Evolutionary conservation across 2,329 filamentous ascomycete genomes (phyloP).

Genomic region (Colletotrichum agaves): DNA sequence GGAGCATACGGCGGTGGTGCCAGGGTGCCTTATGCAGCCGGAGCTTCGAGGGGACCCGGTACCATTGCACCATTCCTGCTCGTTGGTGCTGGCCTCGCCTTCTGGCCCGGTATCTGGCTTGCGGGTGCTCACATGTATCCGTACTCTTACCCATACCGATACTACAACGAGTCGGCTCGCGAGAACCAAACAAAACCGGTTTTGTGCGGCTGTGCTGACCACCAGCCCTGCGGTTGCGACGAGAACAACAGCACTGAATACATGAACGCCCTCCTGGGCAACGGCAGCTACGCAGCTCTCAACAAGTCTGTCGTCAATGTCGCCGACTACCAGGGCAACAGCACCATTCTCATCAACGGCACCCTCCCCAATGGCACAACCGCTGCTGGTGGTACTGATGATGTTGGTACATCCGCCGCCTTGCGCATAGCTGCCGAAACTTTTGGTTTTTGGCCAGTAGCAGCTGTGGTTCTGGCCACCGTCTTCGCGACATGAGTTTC

Average conservation of each 20-base stretch:
- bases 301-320: conserved; percentile 72
- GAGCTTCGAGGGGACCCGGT: conserved; percentile 42
- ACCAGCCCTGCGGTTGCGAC: conserved; percentile 64
- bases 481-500: conserved; percentile 54
- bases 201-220: conserved; percentile 67
- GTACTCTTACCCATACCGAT: conserved; percentile 67
- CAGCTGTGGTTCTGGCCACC: conserved; percentile 55
- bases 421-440: conserved; percentile 49
- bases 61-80: conserved; percentile 62
- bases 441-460: conserved; percentile 62
- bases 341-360: conserved; percentile 78
- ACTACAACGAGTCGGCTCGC: conserved; percentile 57
- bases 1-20: conserved; percentile 77
- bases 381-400: conserved; percentile 47
- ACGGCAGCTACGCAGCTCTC: conserved; percentile 62
- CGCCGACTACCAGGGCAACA: conserved; percentile 59
- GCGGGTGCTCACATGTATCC: conserved; percentile 60
- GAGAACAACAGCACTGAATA: conserved; percentile 57
- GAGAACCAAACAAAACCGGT: conserved; percentile 70
- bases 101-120: conserved; percentile 75
- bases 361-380: conserved; percentile 77
- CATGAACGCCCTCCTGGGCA: conserved; percentile 71
- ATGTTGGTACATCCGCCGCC: conserved; percentile 50
- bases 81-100: conserved; percentile 58
- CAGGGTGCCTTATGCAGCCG: conserved; percentile 67